Evolutionary conservation across 768 basidiomycete species (phyloP).

Genomic region (Cystoderma amianthinum): DNA sequence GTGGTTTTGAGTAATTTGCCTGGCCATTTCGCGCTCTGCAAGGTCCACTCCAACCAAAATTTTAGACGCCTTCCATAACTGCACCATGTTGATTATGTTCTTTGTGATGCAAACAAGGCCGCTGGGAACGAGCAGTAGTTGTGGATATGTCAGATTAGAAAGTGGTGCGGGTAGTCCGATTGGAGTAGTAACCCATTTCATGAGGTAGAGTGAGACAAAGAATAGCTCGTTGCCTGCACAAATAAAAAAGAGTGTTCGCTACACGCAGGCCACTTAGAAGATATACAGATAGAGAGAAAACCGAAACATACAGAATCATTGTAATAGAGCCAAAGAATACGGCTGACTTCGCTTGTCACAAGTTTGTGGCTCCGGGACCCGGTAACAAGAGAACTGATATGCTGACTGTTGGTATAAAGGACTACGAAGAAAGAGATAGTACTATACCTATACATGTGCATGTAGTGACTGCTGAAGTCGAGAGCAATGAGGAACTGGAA

Average conservation of each 20-base stretch:
- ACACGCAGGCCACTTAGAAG: neutral
- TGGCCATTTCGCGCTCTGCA: slow-evolving; percentile 57
- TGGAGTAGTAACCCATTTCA: slow-evolving; percentile 75
- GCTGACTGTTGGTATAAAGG: slow-evolving; percentile 8
- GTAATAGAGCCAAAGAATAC: slow-evolving; percentile 90
- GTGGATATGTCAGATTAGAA: slow-evolving; percentile 62
- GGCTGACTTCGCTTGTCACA: slow-evolving; percentile 87
- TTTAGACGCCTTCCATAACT: slow-evolving; percentile 97
- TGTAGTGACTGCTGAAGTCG: slow-evolving; percentile 98
- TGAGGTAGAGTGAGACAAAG: slow-evolving; percentile 91
- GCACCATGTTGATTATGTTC: slow-evolving; percentile 92
- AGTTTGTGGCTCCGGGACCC: slow-evolving; percentile 91
- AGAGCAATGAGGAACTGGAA: slow-evolving; percentile 96
- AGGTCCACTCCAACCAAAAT: slow-evolving; percentile 91
- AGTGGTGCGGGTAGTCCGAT: slow-evolving; percentile 39
- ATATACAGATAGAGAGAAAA: neutral
- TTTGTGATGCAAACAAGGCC: slow-evolving; percentile 71
- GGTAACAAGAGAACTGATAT: slow-evolving; percentile 83
- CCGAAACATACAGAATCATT: slow-evolving; percentile 73
- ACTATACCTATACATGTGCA: slow-evolving; percentile 98
- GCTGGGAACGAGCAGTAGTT: slow-evolving; percentile 55
- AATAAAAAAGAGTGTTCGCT: slow-evolving; percentile 86
- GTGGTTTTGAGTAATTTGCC: slow-evolving; percentile 11
- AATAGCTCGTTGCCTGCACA: slow-evolving; percentile 96
- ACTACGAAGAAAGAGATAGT: neutral